phyloP scores from a whole-genome alignment of 1,284 basidiomycete genomes.

The Psilocybe mexicana region DNA sequence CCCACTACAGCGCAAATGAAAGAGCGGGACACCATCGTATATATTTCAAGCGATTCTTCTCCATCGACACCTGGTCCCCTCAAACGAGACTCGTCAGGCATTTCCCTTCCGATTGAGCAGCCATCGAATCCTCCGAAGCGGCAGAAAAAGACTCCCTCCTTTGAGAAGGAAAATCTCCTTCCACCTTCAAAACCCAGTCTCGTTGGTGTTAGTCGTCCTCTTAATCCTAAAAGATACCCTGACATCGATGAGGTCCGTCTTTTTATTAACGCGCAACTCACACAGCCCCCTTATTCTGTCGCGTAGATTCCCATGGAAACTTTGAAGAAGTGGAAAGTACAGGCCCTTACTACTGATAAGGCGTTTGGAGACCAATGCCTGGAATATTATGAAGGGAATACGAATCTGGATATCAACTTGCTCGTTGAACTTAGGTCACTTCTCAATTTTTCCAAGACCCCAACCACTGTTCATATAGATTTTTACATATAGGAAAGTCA shows the following conservation, averaged over 20 bases:
- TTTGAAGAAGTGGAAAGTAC: constrained; percentile 17
- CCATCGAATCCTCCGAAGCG: constrained; percentile 41
- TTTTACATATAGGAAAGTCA: constrained; percentile 11
- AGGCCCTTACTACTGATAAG: constrained; percentile 17
- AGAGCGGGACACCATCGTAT: constrained; percentile 31
- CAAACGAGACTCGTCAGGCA: constrained; percentile 49
- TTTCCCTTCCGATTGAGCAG: constrained; percentile 31
- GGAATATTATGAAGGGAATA: constrained; percentile 20
- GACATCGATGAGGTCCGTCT: constrained; percentile 12
- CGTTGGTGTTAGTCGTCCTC: not conserved
- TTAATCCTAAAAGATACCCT: constrained; percentile 16
- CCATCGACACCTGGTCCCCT: constrained; percentile 32
- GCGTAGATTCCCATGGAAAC: constrained; percentile 20
- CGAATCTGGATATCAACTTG: constrained; percentile 19
- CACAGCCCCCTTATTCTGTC: not conserved
- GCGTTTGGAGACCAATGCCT: constrained; percentile 21
- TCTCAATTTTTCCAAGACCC: not conserved
- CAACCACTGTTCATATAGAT: not conserved
- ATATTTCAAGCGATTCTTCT: constrained; percentile 39
- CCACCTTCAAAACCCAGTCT: constrained; percentile 9
- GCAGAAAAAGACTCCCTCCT: constrained; percentile 32
- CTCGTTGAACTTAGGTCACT: constrained; percentile 20
- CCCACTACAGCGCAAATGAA: constrained; percentile 16
- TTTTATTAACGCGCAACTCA: not conserved
- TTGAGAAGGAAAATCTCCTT: constrained; percentile 40